A percentile compares a stretch with the other conserved stretches of the same genome.
Conservation (phyloP, 345 rosid species). For the Noccaea bulbosa region DNA sequence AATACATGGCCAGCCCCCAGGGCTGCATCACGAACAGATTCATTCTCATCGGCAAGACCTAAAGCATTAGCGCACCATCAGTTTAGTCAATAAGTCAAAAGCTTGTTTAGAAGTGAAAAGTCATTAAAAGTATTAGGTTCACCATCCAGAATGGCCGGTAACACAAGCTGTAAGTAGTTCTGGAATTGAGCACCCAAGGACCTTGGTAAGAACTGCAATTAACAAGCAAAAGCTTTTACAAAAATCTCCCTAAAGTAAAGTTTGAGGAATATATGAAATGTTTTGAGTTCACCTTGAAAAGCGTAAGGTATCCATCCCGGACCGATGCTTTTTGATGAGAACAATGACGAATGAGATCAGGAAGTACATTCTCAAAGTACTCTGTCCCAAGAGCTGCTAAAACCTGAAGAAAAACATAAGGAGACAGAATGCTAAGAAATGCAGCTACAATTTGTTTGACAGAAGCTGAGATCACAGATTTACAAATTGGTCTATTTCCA, state of each 20-base stretch:
- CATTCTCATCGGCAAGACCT: conserved; percentile 99
- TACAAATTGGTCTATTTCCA: conserved; percentile 9
- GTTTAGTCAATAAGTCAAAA: conserved; percentile 27
- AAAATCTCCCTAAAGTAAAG: neutral
- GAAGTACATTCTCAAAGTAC: conserved; percentile 82
- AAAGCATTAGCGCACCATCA: conserved; percentile 35
- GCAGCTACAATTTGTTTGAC: conserved; percentile 7
- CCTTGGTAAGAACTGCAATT: conserved; percentile 84
- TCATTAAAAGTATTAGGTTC: conserved; percentile 16
- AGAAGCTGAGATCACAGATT: conserved; percentile 14
- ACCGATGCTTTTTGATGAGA: conserved; percentile 92
- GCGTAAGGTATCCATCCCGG: conserved; percentile 97
- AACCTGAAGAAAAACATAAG: conserved; percentile 58
- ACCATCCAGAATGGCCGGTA: conserved; percentile 98
- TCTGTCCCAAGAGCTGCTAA: conserved; percentile 90
- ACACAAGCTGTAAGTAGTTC: conserved; percentile 89
- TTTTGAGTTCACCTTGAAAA: conserved; percentile 71
- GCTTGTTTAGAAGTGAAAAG: conserved; percentile 21
- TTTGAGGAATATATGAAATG: conserved; percentile 8
- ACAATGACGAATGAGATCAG: conserved; percentile 90
- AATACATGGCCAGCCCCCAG: conserved; percentile 97
- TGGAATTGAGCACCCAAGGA: conserved; percentile 94
- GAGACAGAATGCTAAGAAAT: conserved; percentile 19
- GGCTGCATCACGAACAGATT: conserved; percentile 99
- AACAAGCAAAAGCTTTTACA: conserved; percentile 33